Percentiles rank a stretch among this genome's conserved stretches.
These are phyloP conservation scores for Taiozyma sp. DNA, from an alignment of 1,139 yeast species.

Conservation along the genomic window DNA sequence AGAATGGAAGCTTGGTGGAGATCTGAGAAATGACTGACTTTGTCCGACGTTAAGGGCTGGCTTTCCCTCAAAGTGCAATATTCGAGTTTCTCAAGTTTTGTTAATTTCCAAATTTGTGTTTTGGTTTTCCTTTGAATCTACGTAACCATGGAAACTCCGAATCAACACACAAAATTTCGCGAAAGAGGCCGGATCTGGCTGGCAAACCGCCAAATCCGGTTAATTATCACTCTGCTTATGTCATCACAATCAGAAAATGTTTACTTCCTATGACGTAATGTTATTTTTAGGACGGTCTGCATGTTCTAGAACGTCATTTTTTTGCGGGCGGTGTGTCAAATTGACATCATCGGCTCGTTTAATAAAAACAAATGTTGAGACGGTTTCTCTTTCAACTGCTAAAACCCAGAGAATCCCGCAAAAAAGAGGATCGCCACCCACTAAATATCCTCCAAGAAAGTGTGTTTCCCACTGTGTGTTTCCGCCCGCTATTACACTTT, in stretches of 20 bases:
- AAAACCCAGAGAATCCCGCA: not conserved
- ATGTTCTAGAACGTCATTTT: not conserved
- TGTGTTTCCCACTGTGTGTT: no score
- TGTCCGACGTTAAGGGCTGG: not conserved
- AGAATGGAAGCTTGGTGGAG: no score
- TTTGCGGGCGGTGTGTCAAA: not conserved
- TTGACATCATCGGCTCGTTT: not conserved
- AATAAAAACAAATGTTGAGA: not conserved
- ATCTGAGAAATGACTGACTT: not conserved
- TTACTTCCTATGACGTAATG: not conserved
- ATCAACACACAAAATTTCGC: no score
- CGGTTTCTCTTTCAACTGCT: not conserved
- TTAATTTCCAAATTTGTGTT: not conserved
- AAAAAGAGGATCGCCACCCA: not conserved
- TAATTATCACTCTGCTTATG: not conserved
- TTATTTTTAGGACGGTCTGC: not conserved
- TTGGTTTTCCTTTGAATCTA: not conserved
- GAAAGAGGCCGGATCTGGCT: not conserved
- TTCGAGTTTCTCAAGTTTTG: not conserved
- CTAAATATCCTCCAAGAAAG: not conserved
- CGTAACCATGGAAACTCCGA: not conserved
- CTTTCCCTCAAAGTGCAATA: not conserved
- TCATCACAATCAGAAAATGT: not conserved
- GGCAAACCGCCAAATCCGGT: not conserved
- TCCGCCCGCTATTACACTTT: no score